These are phyloP conservation scores for Saccharomycopsis schoenii DNA, from an alignment of 805 yeast genomes.

Conservation along the genomic window DNA sequence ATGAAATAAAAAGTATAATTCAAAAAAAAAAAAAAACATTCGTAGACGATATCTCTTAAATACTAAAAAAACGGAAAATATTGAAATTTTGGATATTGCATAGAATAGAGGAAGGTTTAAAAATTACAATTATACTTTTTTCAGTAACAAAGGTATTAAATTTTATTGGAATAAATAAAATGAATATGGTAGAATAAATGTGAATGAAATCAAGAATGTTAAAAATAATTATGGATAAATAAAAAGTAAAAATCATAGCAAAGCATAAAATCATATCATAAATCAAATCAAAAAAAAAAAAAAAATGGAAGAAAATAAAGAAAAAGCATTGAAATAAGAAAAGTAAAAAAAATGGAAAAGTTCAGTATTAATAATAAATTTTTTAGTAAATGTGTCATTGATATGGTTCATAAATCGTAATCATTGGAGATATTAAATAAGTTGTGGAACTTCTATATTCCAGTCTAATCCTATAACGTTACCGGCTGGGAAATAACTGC, in stretches of 20 bases:
- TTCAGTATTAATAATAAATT: too few relatives aligned
- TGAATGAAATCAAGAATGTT: not conserved
- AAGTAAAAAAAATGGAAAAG: not conserved
- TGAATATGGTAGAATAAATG: not conserved
- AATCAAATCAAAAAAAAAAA: not conserved
- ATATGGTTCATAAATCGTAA: not conserved
- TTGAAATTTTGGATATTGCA: too few relatives aligned
- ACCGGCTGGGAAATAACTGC: constrained; percentile 71
- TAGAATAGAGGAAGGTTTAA: too few relatives aligned
- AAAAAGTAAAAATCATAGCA: not conserved
- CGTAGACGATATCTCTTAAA: not conserved
- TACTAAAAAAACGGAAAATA: not conserved
- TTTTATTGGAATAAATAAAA: too few relatives aligned
- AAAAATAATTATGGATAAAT: not conserved
- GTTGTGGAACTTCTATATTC: not conserved
- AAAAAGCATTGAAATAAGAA: not conserved
- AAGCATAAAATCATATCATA: not conserved
- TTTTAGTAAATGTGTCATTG: not conserved
- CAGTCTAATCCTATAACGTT: constrained; percentile 38
- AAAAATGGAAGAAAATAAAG: not conserved
- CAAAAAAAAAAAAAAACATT: not conserved
- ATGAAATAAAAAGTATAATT: not conserved
- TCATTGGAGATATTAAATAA: not conserved
- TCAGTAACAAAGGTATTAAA: too few relatives aligned
- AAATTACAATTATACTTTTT: too few relatives aligned